Evolutionary conservation across 176 grass and related monocot species (phyloP).

Genomic region (Hordeum marinum): DNA sequence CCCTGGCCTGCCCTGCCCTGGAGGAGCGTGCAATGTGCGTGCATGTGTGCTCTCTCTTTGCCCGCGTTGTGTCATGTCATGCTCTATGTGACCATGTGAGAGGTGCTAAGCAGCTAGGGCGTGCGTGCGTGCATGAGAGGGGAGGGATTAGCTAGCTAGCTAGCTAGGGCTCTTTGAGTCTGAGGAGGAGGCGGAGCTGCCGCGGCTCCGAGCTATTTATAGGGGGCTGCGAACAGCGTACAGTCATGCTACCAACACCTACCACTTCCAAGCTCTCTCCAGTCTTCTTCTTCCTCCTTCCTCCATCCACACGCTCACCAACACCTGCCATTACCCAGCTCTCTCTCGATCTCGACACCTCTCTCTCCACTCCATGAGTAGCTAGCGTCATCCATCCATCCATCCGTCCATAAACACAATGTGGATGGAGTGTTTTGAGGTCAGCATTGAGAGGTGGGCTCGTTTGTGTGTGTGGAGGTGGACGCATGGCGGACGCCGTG

Average conservation of each 20-base stretch:
- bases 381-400: neutral
- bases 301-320: neutral
- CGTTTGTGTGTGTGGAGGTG: neutral
- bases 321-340: neutral
- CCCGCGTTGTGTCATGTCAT: neutral
- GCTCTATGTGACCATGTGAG: neutral
- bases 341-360: neutral
- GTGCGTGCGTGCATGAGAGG: neutral
- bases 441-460: neutral
- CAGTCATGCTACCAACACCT: neutral
- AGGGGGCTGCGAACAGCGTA: neutral
- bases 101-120: neutral
- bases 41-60: neutral
- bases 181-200: neutral
- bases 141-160: neutral
- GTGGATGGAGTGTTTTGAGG: neutral
- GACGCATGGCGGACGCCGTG: neutral
- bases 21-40: conserved; percentile 43
- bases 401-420: neutral
- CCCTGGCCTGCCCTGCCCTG: neutral
- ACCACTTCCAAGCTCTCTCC: neutral
- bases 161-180: neutral
- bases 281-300: neutral
- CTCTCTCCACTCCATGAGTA: neutral
- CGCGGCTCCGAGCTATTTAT: neutral